Base-by-base conservation (phyloP, 306 rosid species). In the Arachis stenosperma region DNA sequence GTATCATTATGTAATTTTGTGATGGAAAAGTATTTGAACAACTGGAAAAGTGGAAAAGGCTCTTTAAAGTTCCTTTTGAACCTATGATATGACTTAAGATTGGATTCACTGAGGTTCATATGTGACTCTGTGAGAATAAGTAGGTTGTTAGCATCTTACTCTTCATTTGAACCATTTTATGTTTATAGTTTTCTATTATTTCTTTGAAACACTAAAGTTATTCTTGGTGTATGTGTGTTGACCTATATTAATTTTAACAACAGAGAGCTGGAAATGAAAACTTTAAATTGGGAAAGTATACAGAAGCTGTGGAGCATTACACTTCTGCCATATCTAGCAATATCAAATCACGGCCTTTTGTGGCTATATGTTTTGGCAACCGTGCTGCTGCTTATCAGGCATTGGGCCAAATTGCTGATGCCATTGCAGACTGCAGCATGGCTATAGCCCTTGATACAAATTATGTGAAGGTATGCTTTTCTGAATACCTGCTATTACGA, bases 341-440 rank as follows among this genome's bases (percentile, higher is more conserved):
- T 79, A 39, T 87, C 36, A 88, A 85, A 52, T 91, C 97, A 6
- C 90, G 96, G 9, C 90, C 90, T 67, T 94, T 94, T 83, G 83
- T 86, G 7, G 96, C 98, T 52, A 77, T 94, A 64, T 91, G 96
- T 88, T 87, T 89, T 70, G 87, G 96, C 84, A 94, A 94, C 74
- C 98, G 98, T 50, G 96, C 92, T 81, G 98, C 98, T 8, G 92
- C 97, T 44, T 75, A 91, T 87, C 98, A 91, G 83, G 90, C 96
- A 13, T 81, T 86, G 81, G 95, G 92, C 71, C 98, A 91, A 78
- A 86, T 88, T 80, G 79, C 87, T 70, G 97, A 91, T 84, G 98
- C 98, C 46, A 89, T 94, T 82, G 88, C 96, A 12, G 98, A 94
- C 77, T 89, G 98, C 81, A 94, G 96, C 75, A 82, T 87, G 46